Percentiles rank a stretch among this genome's conserved stretches.
Conservation (phyloP, 371 early-diverging fungal species). For the Mortierella sp. region DNA sequence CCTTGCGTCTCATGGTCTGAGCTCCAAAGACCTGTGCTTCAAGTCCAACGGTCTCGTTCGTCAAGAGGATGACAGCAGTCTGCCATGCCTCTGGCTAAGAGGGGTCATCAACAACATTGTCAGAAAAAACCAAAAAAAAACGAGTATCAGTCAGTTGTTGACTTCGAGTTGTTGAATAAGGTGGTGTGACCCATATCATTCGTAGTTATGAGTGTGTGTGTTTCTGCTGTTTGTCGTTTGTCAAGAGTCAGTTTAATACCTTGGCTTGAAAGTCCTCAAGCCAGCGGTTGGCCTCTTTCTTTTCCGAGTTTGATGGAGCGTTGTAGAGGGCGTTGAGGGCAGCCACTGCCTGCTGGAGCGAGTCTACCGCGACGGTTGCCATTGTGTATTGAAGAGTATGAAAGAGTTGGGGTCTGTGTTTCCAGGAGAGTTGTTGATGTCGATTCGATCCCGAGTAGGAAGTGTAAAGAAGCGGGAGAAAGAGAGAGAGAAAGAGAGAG, state of each 20-base stretch:
- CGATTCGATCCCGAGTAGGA: neutral
- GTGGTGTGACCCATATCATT: neutral
- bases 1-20: slow-evolving; percentile 94
- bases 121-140: neutral
- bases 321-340: slow-evolving; percentile 53
- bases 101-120: neutral
- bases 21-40: slow-evolving; percentile 91
- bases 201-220: neutral
- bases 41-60: slow-evolving; percentile 64
- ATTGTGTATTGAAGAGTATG: slow-evolving; percentile 15
- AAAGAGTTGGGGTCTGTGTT: neutral
- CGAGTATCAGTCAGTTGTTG: too few species aligned
- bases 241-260: slow-evolving; percentile 60
- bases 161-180: neutral
- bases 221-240: slow-evolving; percentile 7
- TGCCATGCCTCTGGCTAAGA: slow-evolving; percentile 90
- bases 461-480: neutral
- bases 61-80: slow-evolving; percentile 82
- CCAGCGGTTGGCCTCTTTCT: slow-evolving; percentile 84
- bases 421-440: neutral
- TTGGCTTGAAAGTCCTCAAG: slow-evolving; percentile 91
- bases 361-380: slow-evolving; percentile 40
- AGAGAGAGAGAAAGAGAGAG: neutral
- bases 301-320: slow-evolving; percentile 53
- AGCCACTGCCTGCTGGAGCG: slow-evolving; percentile 41